Conservation (phyloP, 177 flowering plant species). For the Vitis hybrid region DNA sequence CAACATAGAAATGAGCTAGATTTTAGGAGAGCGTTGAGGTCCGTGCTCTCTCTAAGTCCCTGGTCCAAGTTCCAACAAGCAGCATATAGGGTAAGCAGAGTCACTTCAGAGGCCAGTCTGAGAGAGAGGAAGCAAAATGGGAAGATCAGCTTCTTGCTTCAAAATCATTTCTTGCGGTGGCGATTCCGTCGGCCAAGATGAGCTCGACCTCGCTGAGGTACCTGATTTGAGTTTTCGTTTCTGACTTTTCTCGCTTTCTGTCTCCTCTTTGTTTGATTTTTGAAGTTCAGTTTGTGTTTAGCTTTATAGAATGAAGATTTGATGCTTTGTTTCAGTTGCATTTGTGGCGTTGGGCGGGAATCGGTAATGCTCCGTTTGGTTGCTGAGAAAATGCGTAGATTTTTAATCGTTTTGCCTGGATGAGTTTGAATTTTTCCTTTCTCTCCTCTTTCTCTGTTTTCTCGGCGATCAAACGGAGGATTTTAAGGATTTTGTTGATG, state of each 20-base stretch:
- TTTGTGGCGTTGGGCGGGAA: neutral
- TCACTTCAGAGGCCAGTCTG: constrained; percentile 8
- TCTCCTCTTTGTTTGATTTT: neutral
- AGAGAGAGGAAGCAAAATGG: constrained; percentile 34
- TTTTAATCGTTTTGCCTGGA: too few relatives aligned
- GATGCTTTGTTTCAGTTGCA: neutral
- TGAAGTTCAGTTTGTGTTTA: neutral
- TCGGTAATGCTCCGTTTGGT: neutral
- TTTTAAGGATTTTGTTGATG: too few relatives aligned
- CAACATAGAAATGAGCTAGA: constrained; percentile 27
- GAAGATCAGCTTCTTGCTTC: constrained; percentile 67
- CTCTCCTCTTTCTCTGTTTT: too few relatives aligned
- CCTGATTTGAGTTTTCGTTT: neutral
- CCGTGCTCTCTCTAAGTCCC: constrained; percentile 21
- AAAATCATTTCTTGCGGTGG: constrained; percentile 70
- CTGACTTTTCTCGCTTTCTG: neutral
- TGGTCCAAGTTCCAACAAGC: constrained; percentile 24
- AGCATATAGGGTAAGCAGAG: constrained; percentile 2
- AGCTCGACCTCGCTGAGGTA: constrained; percentile 53
- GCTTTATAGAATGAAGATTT: neutral
- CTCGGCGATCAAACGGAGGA: too few relatives aligned
- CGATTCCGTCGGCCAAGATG: constrained; percentile 47
- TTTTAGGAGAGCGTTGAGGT: constrained; percentile 39
- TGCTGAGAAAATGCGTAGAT: neutral
- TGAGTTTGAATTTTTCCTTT: too few relatives aligned